A percentile compares a stretch with the other conserved stretches of the same genome.
These are phyloP conservation scores for Hymenoscyphus repandus DNA, from an alignment of 2,329 filamentous ascomycete genomes.

Conservation along the genomic window DNA sequence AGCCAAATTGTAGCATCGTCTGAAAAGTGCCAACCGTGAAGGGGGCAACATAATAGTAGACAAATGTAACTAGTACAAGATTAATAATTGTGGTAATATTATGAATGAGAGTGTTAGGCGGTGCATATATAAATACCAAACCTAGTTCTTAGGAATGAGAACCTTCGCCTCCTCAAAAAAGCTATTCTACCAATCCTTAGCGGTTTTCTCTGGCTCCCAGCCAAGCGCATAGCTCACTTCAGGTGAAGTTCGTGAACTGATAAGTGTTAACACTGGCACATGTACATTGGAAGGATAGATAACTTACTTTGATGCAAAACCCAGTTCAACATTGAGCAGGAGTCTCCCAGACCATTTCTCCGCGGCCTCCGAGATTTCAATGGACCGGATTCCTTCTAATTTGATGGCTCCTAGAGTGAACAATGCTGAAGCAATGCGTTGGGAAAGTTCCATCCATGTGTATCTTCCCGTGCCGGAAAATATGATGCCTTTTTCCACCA, in stretches of 20 bases:
- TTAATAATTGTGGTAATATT: background rate
- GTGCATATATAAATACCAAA: background rate
- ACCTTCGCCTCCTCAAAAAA: background rate
- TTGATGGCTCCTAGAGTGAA: slow-evolving; percentile 30
- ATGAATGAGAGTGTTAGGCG: background rate
- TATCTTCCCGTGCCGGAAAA: slow-evolving; percentile 37
- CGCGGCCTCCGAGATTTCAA: slow-evolving; percentile 28
- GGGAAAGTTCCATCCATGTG: slow-evolving; percentile 35
- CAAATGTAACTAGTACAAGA: background rate
- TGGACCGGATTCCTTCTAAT: slow-evolving; percentile 21
- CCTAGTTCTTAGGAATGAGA: background rate
- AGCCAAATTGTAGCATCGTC: too few relatives aligned
- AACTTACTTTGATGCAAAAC: slow-evolving; percentile 28
- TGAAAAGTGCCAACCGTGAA: too few relatives aligned
- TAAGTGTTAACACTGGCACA: background rate
- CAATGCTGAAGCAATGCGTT: slow-evolving; percentile 32
- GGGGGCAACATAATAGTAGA: too few relatives aligned
- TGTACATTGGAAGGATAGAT: background rate
- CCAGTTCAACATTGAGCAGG: slow-evolving; percentile 30
- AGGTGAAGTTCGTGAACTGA: background rate
- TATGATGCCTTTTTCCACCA: slow-evolving; percentile 35
- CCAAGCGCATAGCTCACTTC: background rate
- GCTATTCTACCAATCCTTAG: background rate
- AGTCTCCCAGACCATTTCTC: slow-evolving; percentile 13
- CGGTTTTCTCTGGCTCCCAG: background rate